Evolutionary conservation across 2,329 filamentous ascomycete genomes (phyloP).

Genomic region (Aspergillus sp.): DNA sequence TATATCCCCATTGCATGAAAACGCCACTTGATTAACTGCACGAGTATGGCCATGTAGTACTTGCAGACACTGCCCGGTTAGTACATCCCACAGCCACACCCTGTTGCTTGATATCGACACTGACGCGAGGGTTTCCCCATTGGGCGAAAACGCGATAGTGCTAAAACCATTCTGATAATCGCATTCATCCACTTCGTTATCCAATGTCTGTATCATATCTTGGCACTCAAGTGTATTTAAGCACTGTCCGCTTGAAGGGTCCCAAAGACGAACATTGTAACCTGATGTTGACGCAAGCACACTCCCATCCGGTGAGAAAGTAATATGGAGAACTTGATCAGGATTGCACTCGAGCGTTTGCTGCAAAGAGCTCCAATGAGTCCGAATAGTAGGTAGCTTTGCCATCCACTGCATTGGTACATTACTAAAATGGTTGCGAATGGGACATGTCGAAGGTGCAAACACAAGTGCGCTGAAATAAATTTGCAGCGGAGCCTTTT

Average conservation of each 20-base stretch:
- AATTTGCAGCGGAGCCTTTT: conserved; percentile 34
- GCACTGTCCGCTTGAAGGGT: neutral
- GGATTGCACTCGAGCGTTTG: neutral
- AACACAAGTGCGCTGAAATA: conserved; percentile 34
- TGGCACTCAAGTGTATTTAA: neutral
- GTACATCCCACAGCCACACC: neutral
- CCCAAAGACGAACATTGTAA: neutral
- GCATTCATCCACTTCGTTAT: neutral
- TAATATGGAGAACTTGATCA: neutral
- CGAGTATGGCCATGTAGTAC: neutral
- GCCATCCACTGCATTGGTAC: neutral
- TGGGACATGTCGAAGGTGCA: conserved; percentile 24
- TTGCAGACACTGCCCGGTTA: neutral
- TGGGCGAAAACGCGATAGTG: neutral
- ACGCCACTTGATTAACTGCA: conserved; percentile 11
- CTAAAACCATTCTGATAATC: neutral
- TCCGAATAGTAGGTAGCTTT: neutral
- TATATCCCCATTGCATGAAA: conserved; percentile 18
- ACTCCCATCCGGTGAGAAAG: neutral
- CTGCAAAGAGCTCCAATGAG: neutral
- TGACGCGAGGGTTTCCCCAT: neutral
- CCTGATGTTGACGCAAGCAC: conserved; percentile 1
- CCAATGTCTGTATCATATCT: neutral
- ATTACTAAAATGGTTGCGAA: conserved; percentile 23
- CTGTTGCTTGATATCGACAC: neutral